A percentile compares a stretch with the other conserved stretches of the same genome.
These are phyloP conservation scores for Colletotrichum tamarilloi DNA, from an alignment of 2,329 filamentous ascomycete species.

Conservation along the genomic window DNA sequence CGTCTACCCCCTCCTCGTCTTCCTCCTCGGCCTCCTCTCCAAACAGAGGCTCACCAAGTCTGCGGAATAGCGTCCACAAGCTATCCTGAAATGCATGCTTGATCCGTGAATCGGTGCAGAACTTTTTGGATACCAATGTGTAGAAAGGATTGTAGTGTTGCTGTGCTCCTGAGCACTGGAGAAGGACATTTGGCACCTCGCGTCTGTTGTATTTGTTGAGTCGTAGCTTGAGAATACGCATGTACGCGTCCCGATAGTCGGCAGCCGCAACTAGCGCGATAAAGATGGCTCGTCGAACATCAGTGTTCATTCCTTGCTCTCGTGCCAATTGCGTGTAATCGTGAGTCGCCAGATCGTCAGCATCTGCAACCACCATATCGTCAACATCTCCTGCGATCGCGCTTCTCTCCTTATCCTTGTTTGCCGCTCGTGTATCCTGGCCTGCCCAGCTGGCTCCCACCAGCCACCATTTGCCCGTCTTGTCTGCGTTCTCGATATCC, in stretches of 20 bases:
- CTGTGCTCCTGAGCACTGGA: conserved; percentile 89
- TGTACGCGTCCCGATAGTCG: conserved; percentile 85
- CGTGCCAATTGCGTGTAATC: conserved; percentile 81
- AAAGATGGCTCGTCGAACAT: conserved; percentile 91
- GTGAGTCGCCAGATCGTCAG: conserved; percentile 61
- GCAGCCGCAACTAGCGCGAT: conserved; percentile 87
- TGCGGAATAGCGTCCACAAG: conserved; percentile 86
- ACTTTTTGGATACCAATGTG: conserved; percentile 80
- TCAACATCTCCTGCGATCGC: conserved; percentile 42
- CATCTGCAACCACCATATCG: conserved; percentile 40
- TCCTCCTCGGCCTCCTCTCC: conserved; percentile 71
- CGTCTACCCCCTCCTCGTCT: conserved; percentile 58
- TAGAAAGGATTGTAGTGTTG: conserved; percentile 93
- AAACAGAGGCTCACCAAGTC: conserved; percentile 84
- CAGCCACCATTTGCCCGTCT: conserved; percentile 97
- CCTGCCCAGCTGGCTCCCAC: conserved; percentile 91
- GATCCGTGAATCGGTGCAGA: conserved; percentile 80
- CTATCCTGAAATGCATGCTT: conserved; percentile 89
- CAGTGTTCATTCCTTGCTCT: conserved; percentile 87
- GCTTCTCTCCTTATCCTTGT: conserved; percentile 13
- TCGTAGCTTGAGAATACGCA: conserved; percentile 82
- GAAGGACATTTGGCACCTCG: conserved; percentile 87
- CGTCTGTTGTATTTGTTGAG: conserved; percentile 88
- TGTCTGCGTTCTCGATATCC: conserved; percentile 86
- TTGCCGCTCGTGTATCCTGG: conserved; percentile 38